Evolutionary conservation across 2,329 filamentous ascomycete genomes (phyloP).

Genomic region (Colletotrichum sp.): DNA sequence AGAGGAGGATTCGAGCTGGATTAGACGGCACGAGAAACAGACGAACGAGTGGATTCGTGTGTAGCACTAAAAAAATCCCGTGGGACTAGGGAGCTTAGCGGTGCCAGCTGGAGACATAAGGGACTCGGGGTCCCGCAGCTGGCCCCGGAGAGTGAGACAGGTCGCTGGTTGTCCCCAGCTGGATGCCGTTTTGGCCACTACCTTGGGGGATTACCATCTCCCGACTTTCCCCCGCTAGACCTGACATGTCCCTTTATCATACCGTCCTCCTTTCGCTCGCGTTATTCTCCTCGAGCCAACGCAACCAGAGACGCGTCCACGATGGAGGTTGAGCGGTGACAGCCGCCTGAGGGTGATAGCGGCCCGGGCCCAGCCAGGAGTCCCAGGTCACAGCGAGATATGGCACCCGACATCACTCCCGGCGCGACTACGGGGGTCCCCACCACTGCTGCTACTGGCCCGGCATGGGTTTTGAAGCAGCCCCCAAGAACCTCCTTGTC

Average conservation of each 20-base stretch:
- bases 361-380: not conserved
- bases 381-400: not conserved
- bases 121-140: not conserved
- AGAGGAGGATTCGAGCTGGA: not conserved
- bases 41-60: slow-evolving; percentile 9
- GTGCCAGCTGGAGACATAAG: slow-evolving; percentile 5
- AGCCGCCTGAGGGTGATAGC: not conserved
- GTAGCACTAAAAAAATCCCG: slow-evolving; percentile 5
- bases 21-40: not conserved
- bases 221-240: not conserved
- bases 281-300: not conserved
- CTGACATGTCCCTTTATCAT: not conserved
- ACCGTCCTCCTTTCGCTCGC: not conserved
- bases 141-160: not conserved
- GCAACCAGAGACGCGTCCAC: not conserved
- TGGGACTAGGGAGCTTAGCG: not conserved
- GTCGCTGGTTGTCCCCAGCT: not conserved
- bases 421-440: not conserved
- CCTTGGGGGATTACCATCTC: not conserved
- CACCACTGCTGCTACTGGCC: not conserved
- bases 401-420: not conserved
- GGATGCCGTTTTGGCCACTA: not conserved
- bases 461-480: not conserved
- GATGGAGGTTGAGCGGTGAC: not conserved
- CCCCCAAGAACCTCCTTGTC: not conserved